These are phyloP conservation scores for Plasmodium sp. DNA, from an alignment of 169 alveolate species.

Conservation along the genomic window DNA sequence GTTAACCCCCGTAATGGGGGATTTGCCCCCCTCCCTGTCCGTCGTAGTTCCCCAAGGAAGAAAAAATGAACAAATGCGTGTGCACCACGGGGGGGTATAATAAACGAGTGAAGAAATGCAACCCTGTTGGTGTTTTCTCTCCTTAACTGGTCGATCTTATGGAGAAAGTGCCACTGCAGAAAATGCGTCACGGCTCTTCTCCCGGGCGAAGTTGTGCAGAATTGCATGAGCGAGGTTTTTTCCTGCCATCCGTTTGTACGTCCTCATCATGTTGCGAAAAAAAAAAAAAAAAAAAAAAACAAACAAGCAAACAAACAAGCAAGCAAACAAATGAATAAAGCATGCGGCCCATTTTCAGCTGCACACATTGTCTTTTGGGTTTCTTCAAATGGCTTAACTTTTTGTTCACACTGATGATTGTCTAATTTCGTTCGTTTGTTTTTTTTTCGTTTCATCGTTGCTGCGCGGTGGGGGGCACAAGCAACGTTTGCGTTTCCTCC, in stretches of 20 bases:
- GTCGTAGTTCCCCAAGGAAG: neutral
- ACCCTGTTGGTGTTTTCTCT: neutral
- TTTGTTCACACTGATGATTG: neutral
- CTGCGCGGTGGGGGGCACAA: neutral
- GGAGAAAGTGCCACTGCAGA: neutral
- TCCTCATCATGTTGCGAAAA: neutral
- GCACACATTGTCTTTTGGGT: neutral
- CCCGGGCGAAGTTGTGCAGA: neutral
- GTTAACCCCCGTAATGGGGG: neutral
- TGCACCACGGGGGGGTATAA: neutral
- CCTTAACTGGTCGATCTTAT: neutral
- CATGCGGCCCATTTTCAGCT: neutral
- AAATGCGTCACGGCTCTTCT: neutral
- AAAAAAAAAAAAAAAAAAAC: neutral
- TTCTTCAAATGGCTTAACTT: neutral
- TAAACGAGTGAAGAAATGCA: neutral
- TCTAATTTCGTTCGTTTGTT: neutral
- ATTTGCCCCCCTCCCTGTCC: neutral
- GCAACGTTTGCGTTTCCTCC: neutral
- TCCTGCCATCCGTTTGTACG: neutral
- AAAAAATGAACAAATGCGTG: neutral
- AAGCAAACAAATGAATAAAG: neutral
- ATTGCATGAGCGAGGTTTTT: neutral
- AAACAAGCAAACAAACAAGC: neutral
- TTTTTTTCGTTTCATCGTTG: neutral